Evolutionary conservation across 257 asterid species (phyloP), one percentile per base, ranked within the genome.

Genomic region (Solanum lycopersicoides): DNA sequence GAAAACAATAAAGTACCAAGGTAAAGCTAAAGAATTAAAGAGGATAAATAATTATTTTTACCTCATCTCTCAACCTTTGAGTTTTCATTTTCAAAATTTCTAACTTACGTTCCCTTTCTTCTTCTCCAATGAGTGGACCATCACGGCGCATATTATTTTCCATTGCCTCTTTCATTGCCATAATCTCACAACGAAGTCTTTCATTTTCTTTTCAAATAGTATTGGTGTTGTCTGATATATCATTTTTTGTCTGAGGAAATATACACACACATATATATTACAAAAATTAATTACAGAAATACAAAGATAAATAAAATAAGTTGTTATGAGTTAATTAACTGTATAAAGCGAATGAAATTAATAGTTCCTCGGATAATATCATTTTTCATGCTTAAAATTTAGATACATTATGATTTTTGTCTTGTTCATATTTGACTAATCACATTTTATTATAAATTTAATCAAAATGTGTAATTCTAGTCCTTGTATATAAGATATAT

Each of bases 141-240:
- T 86, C 89, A 74, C 98, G 91, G 89, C 95, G 93, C 1, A 87
- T 12, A 28, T 88, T 60, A 89, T 83, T 93, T 85, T 83, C 86
- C 79, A 94, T 72, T 3, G 93, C 91, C 83, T 92, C 93, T 85
- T 87, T 92, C 90, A 93, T 88, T 23, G 94, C 93, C 30, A 91
- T 89, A 87, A 93, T 93, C 91, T 94, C 94, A 44, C 88, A 83
- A 44, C 86, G 93, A 25, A 93, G 83, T 74, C 87, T 92, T 77
- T 92, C 94, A 86, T 93, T 95, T 84, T 94, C 95, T 6, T 87
- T 28, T 37, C 89, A 90, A 42, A 94, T 94, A 69, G 88, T 60
- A 86, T 82, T 86, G 86, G 92, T 93, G 86, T 91, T 92, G 30
- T 28, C 30, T 65, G 92, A 92, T 86, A 74, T 93, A 80, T 92